phyloP scores from a whole-genome alignment of 2,329 filamentous ascomycete species.

The Fusarium lyarnte region DNA sequence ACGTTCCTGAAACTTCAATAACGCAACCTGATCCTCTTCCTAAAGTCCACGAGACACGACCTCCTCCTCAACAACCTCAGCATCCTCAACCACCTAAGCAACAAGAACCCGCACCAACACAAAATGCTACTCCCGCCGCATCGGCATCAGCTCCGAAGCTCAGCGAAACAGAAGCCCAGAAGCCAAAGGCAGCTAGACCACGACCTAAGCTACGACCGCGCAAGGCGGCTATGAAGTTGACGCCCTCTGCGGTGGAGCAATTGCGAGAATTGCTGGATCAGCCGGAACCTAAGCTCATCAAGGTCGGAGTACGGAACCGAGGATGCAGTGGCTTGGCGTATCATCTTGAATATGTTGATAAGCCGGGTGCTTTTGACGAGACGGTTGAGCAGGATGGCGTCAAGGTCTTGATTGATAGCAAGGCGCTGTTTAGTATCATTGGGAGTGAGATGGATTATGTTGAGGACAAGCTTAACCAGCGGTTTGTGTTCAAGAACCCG shows the following conservation, averaged over 20 bases:
- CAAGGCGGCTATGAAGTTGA: slow-evolving; percentile 92
- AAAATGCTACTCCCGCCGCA: slow-evolving; percentile 32
- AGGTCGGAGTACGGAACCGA: slow-evolving; percentile 91
- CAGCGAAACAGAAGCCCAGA: slow-evolving; percentile 73
- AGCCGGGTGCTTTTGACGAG: slow-evolving; percentile 88
- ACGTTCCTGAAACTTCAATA: slow-evolving; percentile 59
- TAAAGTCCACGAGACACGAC: slow-evolving; percentile 63
- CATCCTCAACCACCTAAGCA: slow-evolving; percentile 32
- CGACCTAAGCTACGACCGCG: slow-evolving; percentile 64
- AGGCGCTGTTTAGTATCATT: slow-evolving; percentile 97
- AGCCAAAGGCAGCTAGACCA: slow-evolving; percentile 61
- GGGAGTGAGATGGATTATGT: slow-evolving; percentile 99
- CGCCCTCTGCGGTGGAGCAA: slow-evolving; percentile 81
- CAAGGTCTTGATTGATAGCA: slow-evolving; percentile 95
- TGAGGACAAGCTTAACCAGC: slow-evolving; percentile 90
- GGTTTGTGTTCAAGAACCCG: slow-evolving; percentile 95
- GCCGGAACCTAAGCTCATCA: slow-evolving; percentile 90
- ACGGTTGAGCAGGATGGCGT: slow-evolving; percentile 95
- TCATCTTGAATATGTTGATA: slow-evolving; percentile 94
- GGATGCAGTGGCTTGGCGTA: slow-evolving; percentile 96
- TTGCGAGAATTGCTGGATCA: slow-evolving; percentile 80
- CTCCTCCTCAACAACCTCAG: slow-evolving; percentile 46
- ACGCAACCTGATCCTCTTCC: slow-evolving; percentile 57
- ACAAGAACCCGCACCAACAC: slow-evolving; percentile 22
- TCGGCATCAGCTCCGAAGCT: slow-evolving; percentile 47